Evolutionary conservation across 257 asterid genomes (phyloP).

Genomic region (Jaltomata sinuosa): DNA sequence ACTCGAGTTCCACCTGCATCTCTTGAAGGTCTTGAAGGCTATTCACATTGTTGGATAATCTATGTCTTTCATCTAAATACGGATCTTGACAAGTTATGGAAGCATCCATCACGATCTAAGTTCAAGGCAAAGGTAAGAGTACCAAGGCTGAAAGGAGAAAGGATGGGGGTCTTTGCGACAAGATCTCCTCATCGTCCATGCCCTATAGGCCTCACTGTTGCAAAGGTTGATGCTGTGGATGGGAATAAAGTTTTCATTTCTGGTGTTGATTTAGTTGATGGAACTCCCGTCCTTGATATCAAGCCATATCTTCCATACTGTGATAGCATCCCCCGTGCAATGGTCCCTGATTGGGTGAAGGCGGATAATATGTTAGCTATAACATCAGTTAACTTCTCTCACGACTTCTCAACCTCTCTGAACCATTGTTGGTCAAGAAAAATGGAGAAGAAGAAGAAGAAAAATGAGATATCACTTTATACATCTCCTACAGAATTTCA

Average conservation of each 20-base stretch:
- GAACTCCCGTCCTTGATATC: slow-evolving; percentile 94
- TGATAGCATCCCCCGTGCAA: slow-evolving; percentile 69
- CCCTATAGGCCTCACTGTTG: slow-evolving; percentile 95
- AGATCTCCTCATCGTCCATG: slow-evolving; percentile 99
- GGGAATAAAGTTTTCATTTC: slow-evolving; percentile 60
- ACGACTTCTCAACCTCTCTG: slow-evolving; percentile 51
- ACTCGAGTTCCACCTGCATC: slow-evolving; percentile 75
- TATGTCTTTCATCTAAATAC: slow-evolving; percentile 93
- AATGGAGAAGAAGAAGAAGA: slow-evolving; percentile 52
- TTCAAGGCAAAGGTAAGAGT: slow-evolving; percentile 96
- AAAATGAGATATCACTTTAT: slow-evolving; percentile 65
- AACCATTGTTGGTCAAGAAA: slow-evolving; percentile 51
- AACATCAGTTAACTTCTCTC: slow-evolving; percentile 65
- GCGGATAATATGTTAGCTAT: slow-evolving; percentile 51
- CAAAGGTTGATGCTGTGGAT: slow-evolving; percentile 78
- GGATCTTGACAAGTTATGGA: slow-evolving; percentile 89
- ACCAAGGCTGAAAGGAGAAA: slow-evolving; percentile 78
- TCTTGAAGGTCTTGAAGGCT: slow-evolving; percentile 83
- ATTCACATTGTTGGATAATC: slow-evolving; percentile 90
- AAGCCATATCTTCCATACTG: slow-evolving; percentile 95
- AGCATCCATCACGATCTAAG: slow-evolving; percentile 68
- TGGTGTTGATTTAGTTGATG: slow-evolving; percentile 95
- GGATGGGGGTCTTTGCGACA: slow-evolving; percentile 87
- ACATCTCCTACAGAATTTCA: slow-evolving; percentile 53
- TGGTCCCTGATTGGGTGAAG: slow-evolving; percentile 89